Evolutionary conservation across 1,139 yeast species (phyloP).

Genomic region (Debaryomyces sp.): DNA sequence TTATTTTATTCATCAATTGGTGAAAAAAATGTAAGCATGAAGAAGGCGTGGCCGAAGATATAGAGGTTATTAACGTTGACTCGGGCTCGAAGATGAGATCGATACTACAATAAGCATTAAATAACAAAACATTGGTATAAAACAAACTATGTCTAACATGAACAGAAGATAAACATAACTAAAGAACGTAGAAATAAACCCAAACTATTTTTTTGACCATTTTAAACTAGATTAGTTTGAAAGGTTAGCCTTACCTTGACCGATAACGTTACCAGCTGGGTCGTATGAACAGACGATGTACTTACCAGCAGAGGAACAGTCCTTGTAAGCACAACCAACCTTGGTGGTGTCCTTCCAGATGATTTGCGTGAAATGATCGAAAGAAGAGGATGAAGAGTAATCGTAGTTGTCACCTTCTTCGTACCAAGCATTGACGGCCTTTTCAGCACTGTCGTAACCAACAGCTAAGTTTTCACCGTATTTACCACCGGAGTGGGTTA

Average conservation of each 20-base stretch:
- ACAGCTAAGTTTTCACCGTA: conserved; percentile 89
- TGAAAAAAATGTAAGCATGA: neutral
- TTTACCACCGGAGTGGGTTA: conserved; percentile 75
- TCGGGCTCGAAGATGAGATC: neutral
- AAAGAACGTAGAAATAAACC: conserved; percentile 8
- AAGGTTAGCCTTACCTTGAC: conserved; percentile 49
- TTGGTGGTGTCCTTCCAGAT: conserved; percentile 74
- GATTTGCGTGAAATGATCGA: conserved; percentile 85
- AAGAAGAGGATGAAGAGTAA: conserved; percentile 37
- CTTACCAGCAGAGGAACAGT: conserved; percentile 50
- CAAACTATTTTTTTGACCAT: conserved; percentile 3
- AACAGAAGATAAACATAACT: neutral
- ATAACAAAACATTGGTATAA: neutral
- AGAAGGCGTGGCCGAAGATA: neutral
- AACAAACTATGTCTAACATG: neutral
- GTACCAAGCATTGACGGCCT: conserved; percentile 84
- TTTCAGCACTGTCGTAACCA: conserved; percentile 58
- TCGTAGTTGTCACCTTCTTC: conserved; percentile 63
- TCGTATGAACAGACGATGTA: conserved; percentile 57
- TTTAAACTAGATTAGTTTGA: conserved; percentile 7
- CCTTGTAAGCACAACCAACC: conserved; percentile 74
- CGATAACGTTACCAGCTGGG: conserved; percentile 54
- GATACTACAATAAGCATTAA: neutral
- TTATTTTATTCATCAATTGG: too few relatives aligned
- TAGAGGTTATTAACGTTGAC: neutral